Base-by-base conservation (phyloP, 1,284 basidiomycete species). In the Ceraceosorus guamensis region DNA sequence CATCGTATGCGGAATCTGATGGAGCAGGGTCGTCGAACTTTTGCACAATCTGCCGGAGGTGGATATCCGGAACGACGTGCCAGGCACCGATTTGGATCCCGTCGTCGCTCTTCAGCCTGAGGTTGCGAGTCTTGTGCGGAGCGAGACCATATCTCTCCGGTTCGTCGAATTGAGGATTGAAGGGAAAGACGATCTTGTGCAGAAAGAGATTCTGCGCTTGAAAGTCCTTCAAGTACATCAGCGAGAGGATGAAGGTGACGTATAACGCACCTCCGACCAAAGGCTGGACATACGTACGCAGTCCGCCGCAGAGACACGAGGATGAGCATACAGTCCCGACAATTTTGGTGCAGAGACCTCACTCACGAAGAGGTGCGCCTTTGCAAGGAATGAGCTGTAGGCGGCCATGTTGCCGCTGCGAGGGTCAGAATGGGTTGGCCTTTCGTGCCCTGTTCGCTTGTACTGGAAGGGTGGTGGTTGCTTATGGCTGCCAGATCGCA, bases 41-140 rank as follows among this genome's bases (percentile, higher is more conserved):
- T n/a, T 8, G 37, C 8, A 41, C 8, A 8, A 41, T n/a, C 37
- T 41, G 8, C 34, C 47, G 46, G 45, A 43, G 44, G 33, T 34
- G 82, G 0, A 79, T 66, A 49, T 89, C 84, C 0, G 87, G 86
- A 48, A 95, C 80, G 34, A 91, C 78, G 76, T 93, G 90, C 92
- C 91, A 97, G 6, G 87, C 45, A 5, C 92, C 92, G 33, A 96
- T 77, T 0, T 80, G 82, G 59, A 87, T 82, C 48, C 88, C 87
- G 71, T 96, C 92, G 0, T 82, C 69, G 0, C 90, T 91, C 8
- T 78, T 75, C 4, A 95, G 77, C 51, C 82, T 77, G 30, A 92
- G 70, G 67, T 91, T 88, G 43, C 84, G 78, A 0, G 88, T 85
- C 71, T 90, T 91, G 66, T 83, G 85, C 1, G 89, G 89, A 87